Evolutionary conservation across 495 filamentous ascomycete genomes (phyloP).

Genomic region (Saxispiralis lemnorum): DNA sequence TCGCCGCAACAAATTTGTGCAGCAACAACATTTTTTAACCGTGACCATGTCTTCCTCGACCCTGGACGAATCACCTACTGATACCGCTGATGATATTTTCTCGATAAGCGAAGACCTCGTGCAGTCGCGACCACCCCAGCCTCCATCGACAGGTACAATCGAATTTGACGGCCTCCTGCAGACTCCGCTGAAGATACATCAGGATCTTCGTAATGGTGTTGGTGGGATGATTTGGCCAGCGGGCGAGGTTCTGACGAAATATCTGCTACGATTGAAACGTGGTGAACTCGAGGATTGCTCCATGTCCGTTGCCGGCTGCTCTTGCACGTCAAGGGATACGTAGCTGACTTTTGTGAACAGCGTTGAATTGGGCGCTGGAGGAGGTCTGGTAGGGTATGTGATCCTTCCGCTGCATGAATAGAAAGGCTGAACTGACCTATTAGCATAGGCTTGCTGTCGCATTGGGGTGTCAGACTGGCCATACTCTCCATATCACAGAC

Average conservation of each 20-base stretch:
- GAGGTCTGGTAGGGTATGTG: conserved; percentile 58
- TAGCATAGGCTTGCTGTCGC: conserved; percentile 41
- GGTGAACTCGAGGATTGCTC: conserved; percentile 41
- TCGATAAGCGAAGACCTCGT: conserved; percentile 50
- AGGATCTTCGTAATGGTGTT: conserved; percentile 72
- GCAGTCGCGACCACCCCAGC: conserved; percentile 43
- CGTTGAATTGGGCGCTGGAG: conserved; percentile 81
- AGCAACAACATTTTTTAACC: too few relatives aligned
- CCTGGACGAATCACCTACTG: too few relatives aligned
- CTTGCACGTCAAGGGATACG: neutral
- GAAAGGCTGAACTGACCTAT: too few relatives aligned
- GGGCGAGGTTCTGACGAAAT: conserved; percentile 69
- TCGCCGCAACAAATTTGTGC: too few relatives aligned
- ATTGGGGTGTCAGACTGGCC: conserved; percentile 32
- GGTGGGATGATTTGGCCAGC: conserved; percentile 90
- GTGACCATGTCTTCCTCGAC: too few relatives aligned
- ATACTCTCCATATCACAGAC: conserved; percentile 59
- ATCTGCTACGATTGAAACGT: conserved; percentile 55
- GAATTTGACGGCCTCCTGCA: conserved; percentile 59
- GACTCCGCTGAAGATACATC: conserved; percentile 54
- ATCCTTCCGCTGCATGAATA: too few relatives aligned
- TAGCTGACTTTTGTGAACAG: conserved; percentile 28
- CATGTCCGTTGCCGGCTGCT: conserved; percentile 42
- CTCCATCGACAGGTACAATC: conserved; percentile 42
- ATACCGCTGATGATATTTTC: conserved; percentile 12